phyloP scores from a whole-genome alignment of 257 asterid species.

The Orobanche coerulescens region DNA sequence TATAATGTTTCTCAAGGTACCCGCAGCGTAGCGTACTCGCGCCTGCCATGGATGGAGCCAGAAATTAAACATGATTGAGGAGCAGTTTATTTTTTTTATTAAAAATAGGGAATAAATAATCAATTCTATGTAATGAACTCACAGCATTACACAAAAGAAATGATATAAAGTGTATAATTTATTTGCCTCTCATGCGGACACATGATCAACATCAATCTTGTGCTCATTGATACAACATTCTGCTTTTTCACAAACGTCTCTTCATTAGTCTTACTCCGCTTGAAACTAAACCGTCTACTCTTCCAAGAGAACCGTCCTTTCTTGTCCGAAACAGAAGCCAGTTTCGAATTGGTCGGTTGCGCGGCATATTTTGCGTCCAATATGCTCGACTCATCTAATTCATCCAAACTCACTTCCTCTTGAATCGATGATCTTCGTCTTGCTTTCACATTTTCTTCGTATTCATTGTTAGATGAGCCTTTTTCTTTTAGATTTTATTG shows the following conservation, averaged over 20 bases:
- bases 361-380: slow-evolving; percentile 7
- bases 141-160: not conserved
- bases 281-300: slow-evolving; percentile 44
- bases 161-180: not conserved
- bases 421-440: slow-evolving; percentile 32
- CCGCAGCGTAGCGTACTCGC: no score
- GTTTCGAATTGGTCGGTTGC: slow-evolving; percentile 9
- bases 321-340: slow-evolving; percentile 22
- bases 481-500: not conserved
- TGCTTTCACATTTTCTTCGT: slow-evolving; percentile 11
- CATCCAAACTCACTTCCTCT: slow-evolving; percentile 28
- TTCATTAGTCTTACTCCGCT: slow-evolving; percentile 33
- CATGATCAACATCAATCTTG: slow-evolving; percentile 14
- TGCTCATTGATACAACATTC: not conserved
- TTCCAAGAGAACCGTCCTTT: slow-evolving; percentile 62
- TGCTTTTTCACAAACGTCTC: slow-evolving; percentile 25
- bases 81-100: not conserved
- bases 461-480: not conserved
- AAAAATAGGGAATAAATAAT: no score
- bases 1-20: no score
- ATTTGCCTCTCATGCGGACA: slow-evolving; percentile 19
- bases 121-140: not conserved
- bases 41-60: no score
- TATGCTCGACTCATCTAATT: slow-evolving; percentile 20
- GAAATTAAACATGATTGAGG: no score